Conservation (phyloP, 140 eudicot genomes). For the Anethum foeniculum region DNA sequence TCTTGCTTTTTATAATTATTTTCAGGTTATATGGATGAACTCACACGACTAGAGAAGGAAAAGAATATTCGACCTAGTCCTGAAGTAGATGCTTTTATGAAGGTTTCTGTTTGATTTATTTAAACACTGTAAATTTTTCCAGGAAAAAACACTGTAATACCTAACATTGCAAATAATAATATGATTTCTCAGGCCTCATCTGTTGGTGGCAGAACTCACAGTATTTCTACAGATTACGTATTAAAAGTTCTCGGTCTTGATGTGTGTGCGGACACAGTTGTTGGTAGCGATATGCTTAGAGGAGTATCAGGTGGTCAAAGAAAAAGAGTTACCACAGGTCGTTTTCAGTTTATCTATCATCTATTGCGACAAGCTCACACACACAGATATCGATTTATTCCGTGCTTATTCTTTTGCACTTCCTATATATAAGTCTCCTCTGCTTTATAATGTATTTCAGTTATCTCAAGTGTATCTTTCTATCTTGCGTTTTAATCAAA, state of each 20-base stretch:
- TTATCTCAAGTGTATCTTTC: background rate
- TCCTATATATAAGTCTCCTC: background rate
- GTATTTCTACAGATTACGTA: constrained; percentile 76
- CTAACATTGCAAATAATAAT: constrained; percentile 6
- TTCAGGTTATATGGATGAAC: constrained; percentile 65
- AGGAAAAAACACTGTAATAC: background rate
- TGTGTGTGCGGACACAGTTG: constrained; percentile 71
- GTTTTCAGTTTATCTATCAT: constrained; percentile 6
- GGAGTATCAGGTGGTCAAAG: constrained; percentile 94
- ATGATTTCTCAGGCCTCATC: constrained; percentile 58
- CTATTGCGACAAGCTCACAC: background rate
- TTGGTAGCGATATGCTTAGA: constrained; percentile 84
- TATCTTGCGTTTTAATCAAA: background rate
- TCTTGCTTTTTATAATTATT: background rate
- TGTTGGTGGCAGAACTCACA: constrained; percentile 63
- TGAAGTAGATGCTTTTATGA: constrained; percentile 88
- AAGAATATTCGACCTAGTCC: constrained; percentile 61
- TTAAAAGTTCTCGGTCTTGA: constrained; percentile 90
- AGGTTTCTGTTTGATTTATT: constrained; percentile 35
- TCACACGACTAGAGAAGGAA: constrained; percentile 60
- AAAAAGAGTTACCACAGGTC: constrained; percentile 93
- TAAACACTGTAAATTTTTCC: background rate
- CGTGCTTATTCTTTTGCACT: background rate
- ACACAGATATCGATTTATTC: background rate
- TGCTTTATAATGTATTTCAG: background rate